Percentiles rank a stretch among this genome's conserved stretches.
Evolutionary conservation across 352 stramenopile species (phyloP).

Genomic region (Phytophthora brassicae): DNA sequence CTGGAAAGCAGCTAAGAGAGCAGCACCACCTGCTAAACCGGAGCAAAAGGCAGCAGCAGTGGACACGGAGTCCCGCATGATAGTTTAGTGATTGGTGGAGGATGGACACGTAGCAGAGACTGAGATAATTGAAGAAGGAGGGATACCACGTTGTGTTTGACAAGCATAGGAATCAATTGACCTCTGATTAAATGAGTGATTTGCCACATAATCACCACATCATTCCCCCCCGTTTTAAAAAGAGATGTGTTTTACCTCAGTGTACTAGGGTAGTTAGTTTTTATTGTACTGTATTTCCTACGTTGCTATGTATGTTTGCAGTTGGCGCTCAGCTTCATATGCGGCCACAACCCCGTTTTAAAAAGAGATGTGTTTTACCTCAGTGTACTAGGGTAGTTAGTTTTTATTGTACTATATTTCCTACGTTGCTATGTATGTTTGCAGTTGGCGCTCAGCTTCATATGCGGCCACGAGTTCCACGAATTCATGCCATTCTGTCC

Average conservation of each 20-base stretch:
- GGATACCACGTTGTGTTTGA: not conserved
- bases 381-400: not conserved
- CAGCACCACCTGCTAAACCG: conserved; percentile 40
- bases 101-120: not conserved
- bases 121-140: conserved; percentile 16
- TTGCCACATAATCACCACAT: too few relatives aligned
- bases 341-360: conserved; percentile 39
- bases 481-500: conserved; percentile 55
- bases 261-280: too few relatives aligned
- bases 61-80: conserved; percentile 17
- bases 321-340: conserved; percentile 42
- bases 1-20: conserved; percentile 43
- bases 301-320: conserved; percentile 7
- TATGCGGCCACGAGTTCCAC: conserved; percentile 46
- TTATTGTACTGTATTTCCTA: not conserved
- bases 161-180: conserved; percentile 1
- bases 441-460: conserved; percentile 39
- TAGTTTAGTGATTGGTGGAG: too few relatives aligned
- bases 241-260: not conserved
- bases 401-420: not conserved
- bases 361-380: not conserved
- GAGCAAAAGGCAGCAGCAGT: conserved; percentile 43
- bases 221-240: too few relatives aligned
- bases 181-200: conserved; percentile 7
- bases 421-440: not conserved